These are phyloP conservation scores for Rhodamnia rubescens DNA, from an alignment of 345 rosid species.

Conservation along the genomic window DNA sequence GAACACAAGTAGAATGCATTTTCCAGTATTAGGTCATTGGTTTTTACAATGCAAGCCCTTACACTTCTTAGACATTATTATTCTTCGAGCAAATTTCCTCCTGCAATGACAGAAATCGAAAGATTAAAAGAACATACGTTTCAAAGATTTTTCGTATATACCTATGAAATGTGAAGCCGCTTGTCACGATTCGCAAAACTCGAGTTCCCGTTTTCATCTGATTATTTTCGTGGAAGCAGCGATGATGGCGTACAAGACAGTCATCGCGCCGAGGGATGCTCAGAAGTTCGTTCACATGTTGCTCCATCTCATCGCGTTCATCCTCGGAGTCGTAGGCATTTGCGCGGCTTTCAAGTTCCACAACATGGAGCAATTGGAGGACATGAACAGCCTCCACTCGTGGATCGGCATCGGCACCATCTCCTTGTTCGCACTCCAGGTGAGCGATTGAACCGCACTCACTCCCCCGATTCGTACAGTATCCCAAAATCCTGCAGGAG, in stretches of 20 bases:
- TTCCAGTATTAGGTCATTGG: background rate
- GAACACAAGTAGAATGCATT: background rate
- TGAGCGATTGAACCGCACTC: background rate
- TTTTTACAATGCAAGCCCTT: background rate
- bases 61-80: background rate
- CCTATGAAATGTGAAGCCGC: background rate
- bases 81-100: background rate
- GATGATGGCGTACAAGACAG: conserved; percentile 72
- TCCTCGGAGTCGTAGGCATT: conserved; percentile 57
- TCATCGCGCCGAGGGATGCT: background rate
- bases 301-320: conserved; percentile 43
- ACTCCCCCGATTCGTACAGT: background rate
- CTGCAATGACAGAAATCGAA: background rate
- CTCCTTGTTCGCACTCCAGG: conserved; percentile 59
- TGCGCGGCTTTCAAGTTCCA: conserved; percentile 77
- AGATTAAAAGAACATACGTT: background rate
- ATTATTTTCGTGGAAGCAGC: conserved; percentile 23
- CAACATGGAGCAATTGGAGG: conserved; percentile 26
- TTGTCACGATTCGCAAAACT: background rate
- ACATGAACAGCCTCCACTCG: conserved; percentile 68
- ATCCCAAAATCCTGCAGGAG: background rate
- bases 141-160: background rate
- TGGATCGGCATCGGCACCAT: conserved; percentile 75
- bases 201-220: background rate
- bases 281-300: conserved; percentile 46